phyloP scores from a whole-genome alignment of 1,284 basidiomycete genomes.

The Agroathelia rolfsii region DNA sequence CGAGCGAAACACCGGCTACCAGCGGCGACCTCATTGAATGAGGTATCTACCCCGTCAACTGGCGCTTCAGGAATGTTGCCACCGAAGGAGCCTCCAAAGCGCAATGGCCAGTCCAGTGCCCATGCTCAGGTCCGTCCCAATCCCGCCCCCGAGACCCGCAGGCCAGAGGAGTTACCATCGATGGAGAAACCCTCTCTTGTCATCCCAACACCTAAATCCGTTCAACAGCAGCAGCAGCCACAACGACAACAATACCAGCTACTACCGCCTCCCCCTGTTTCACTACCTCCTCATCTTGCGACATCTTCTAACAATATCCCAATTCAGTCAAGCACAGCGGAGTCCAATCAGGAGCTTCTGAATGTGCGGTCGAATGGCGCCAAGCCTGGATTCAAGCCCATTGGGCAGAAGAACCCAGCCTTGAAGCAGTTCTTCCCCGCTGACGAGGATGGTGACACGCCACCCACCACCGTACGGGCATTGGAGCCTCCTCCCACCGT shows the following conservation, averaged over 20 bases:
- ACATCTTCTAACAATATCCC: constrained; percentile 8
- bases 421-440: constrained; percentile 66
- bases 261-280: constrained; percentile 1
- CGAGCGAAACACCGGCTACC: constrained; percentile 58
- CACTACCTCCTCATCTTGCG: constrained; percentile 12
- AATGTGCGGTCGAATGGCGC: constrained; percentile 10
- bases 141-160: too few species aligned
- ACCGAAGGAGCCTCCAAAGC: constrained; percentile 17
- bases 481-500: too few species aligned
- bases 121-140: too few species aligned
- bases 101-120: constrained; percentile 26
- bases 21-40: constrained; percentile 31
- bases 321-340: too few species aligned
- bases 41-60: constrained; percentile 26
- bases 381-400: constrained; percentile 56
- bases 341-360: constrained; percentile 11
- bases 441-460: constrained; percentile 57
- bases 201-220: too few species aligned
- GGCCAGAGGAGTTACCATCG: too few species aligned
- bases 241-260: constrained; percentile 10
- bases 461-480: too few species aligned
- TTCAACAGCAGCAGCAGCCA: too few species aligned
- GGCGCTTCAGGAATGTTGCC: constrained; percentile 13
- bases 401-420: constrained; percentile 43
- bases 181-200: too few species aligned